phyloP scores from a whole-genome alignment of 331 rosid genomes.

The Erythrophleum ivorense region DNA sequence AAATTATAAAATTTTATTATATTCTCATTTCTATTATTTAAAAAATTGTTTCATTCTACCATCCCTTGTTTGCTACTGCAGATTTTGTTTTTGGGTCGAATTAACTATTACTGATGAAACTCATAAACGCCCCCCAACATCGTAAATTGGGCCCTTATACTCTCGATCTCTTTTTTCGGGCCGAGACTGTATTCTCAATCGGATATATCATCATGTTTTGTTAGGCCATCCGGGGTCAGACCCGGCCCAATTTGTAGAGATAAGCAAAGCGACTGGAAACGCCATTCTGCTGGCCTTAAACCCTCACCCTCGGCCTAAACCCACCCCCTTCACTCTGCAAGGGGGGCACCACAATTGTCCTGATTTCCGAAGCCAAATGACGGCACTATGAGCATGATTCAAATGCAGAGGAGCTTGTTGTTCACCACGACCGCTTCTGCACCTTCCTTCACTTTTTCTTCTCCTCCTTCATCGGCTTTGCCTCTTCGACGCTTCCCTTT shows the following conservation, averaged over 20 bases:
- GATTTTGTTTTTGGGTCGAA: too few relatives aligned
- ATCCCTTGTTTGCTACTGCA: too few relatives aligned
- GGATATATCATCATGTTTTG: too few relatives aligned
- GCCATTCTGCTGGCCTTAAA: neutral
- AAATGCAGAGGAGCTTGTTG: conserved; percentile 58
- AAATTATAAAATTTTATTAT: too few relatives aligned
- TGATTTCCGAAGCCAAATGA: conserved; percentile 36
- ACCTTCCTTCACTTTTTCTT: conserved; percentile 45
- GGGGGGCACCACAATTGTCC: neutral
- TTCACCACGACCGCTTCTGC: conserved; percentile 42
- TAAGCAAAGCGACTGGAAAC: neutral
- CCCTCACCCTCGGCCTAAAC: neutral
- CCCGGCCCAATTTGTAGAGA: neutral
- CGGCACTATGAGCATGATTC: conserved; percentile 56
- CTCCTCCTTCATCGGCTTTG: conserved; percentile 46
- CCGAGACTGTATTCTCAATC: too few relatives aligned
- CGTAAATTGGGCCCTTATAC: too few relatives aligned
- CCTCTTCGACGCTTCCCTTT: conserved; percentile 53
- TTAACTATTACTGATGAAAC: too few relatives aligned
- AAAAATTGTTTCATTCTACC: too few relatives aligned
- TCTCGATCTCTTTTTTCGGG: too few relatives aligned
- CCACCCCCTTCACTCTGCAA: neutral
- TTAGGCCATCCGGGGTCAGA: neutral
- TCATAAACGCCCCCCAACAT: neutral
- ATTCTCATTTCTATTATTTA: too few relatives aligned